Base-by-base conservation (phyloP, 345 rosid genomes). In the Salix viminalis region DNA sequence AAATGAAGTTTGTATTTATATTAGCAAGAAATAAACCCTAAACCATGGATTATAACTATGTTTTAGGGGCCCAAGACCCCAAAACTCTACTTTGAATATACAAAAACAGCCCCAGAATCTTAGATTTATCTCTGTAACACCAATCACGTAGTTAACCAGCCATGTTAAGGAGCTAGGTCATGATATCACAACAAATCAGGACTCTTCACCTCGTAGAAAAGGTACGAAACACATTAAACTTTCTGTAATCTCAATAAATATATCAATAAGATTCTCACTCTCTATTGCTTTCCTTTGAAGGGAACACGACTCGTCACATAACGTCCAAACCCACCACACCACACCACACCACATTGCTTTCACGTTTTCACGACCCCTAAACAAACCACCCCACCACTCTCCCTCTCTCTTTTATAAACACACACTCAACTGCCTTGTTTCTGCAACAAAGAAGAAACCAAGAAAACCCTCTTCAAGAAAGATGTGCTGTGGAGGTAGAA, bases 401-500 rank as follows among this genome's bases (percentile, higher is more conserved):
- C 58, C 19, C 58, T 19, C 18, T 56, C 4, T 3, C 23, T 42
- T 42, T 42, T 42, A 42, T 42, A 42, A 2, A 42, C 61, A 52
- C 21, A 5, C 21, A 19, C n/a, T 4, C n/a, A 7, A 21, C 60
- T 23, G 28, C 64, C 64, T 58, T 58, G 28, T 4, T 10, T 10
- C 13, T 9, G 28, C 23, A n/a, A 2, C 23, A 42, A 19, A 15
- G 16, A 60, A 61, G 32, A 41, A 75, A 14, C 44, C 71, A 36
- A 16, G 30, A 68, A 23, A 65, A 75, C 58, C 67, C 52, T 23
- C 6, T 2, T 30, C 18, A 69, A 69, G 58, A 41, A 54, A 48
- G 85, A 90, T 92, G 97, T 92, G 97, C 72, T 90, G 94, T 70
- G 91, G 92, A 50, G 23, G 82, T 23, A 86, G 87, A 76, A 36